Evolutionary conservation across 495 filamentous ascomycete species (phyloP).

Genomic region (Neurospora hispaniola): DNA sequence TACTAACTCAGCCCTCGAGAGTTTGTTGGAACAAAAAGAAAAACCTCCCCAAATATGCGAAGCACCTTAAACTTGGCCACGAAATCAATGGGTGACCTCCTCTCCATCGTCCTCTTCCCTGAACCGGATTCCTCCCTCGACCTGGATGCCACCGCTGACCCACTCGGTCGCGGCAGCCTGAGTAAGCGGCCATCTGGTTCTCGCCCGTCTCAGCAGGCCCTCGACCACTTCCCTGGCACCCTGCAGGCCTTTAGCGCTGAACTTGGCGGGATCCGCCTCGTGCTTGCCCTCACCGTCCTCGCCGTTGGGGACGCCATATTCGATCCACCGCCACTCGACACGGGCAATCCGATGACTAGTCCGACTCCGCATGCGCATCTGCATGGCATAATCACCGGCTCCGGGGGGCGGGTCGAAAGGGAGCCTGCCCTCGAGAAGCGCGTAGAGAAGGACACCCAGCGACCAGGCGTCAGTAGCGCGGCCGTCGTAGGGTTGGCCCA

Average conservation of each 20-base stretch:
- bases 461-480: conserved; percentile 92
- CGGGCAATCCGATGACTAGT: conserved; percentile 90
- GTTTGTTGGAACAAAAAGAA: background rate
- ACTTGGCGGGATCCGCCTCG: conserved; percentile 35
- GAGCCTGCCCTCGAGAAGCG: conserved; percentile 80
- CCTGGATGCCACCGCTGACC: conserved; percentile 62
- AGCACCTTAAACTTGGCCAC: background rate
- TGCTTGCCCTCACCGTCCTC: conserved; percentile 35
- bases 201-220: conserved; percentile 66
- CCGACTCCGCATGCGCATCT: conserved; percentile 51
- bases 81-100: conserved; percentile 28
- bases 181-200: conserved; percentile 60
- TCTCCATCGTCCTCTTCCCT: conserved; percentile 53
- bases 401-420: conserved; percentile 83
- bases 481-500: conserved; percentile 92
- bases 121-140: conserved; percentile 58
- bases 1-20: background rate
- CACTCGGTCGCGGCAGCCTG: conserved; percentile 62
- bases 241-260: conserved; percentile 50
- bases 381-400: conserved; percentile 51
- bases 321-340: conserved; percentile 88
- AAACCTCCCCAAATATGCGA: background rate
- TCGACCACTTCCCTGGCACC: conserved; percentile 76
- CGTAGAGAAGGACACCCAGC: conserved; percentile 84
- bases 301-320: conserved; percentile 64